Evolutionary conservation across 1,284 basidiomycete species (phyloP).

Genomic region (Wolfiporia cocos): DNA sequence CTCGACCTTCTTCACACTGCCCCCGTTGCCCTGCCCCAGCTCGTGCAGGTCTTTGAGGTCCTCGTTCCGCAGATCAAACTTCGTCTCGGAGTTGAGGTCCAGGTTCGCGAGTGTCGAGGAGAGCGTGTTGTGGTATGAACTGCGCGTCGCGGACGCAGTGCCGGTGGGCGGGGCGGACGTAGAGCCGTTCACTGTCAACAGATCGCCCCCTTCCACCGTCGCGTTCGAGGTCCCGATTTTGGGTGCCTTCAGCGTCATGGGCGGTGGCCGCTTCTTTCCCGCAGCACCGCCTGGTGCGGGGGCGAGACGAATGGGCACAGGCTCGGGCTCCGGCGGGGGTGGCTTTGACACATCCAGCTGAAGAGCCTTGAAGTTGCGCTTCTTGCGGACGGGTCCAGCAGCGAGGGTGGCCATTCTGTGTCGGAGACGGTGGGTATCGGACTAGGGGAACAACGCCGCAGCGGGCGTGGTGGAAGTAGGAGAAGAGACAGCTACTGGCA

Average conservation of each 20-base stretch:
- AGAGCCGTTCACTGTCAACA: slow-evolving; percentile 33
- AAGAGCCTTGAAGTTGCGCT: slow-evolving; percentile 76
- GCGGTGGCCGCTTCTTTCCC: slow-evolving; percentile 55
- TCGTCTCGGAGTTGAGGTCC: slow-evolving; percentile 70
- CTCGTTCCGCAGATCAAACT: slow-evolving; percentile 72
- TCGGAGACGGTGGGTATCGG: neutral
- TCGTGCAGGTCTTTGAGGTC: slow-evolving; percentile 84
- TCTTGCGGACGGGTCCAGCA: slow-evolving; percentile 56
- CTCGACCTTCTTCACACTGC: slow-evolving; percentile 94
- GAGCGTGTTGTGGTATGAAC: slow-evolving; percentile 66
- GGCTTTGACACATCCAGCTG: slow-evolving; percentile 52
- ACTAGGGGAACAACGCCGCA: neutral
- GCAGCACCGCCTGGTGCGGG: slow-evolving; percentile 23
- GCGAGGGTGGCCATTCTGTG: slow-evolving; percentile 11
- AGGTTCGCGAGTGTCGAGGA: slow-evolving; percentile 71
- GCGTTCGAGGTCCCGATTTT: slow-evolving; percentile 39
- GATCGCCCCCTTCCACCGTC: slow-evolving; percentile 29
- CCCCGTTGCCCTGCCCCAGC: slow-evolving; percentile 95
- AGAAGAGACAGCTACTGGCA: neutral
- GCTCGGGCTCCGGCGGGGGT: slow-evolving; percentile 35
- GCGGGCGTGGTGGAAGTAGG: neutral
- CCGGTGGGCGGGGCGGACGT: slow-evolving; percentile 35
- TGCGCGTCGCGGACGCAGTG: slow-evolving; percentile 38
- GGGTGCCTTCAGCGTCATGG: slow-evolving; percentile 46
- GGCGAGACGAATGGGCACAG: slow-evolving; percentile 32